Percentiles rank a stretch among this genome's conserved stretches.
Conservation (phyloP, 1,284 basidiomycete species). For the Marasmius oreades region DNA sequence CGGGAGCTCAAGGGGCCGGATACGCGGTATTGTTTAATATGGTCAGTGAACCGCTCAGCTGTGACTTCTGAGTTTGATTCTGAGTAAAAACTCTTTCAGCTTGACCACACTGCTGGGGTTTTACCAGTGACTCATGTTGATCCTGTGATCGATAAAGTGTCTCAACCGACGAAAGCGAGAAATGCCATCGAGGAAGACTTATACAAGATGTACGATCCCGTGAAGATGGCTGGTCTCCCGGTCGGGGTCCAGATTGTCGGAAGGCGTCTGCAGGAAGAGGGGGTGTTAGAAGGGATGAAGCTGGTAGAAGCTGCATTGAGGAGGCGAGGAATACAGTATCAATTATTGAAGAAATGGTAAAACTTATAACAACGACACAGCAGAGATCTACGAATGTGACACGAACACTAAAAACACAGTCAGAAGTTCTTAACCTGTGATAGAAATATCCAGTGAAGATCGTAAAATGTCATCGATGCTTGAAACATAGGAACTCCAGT, state of each 20-base stretch:
- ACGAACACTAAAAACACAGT: not conserved
- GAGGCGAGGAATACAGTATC: conserved; percentile 22
- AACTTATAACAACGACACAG: not conserved
- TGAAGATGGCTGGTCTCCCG: conserved; percentile 62
- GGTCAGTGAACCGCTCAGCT: conserved; percentile 22
- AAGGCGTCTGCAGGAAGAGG: conserved; percentile 60
- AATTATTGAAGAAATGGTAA: conserved; percentile 5
- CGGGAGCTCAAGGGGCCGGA: conserved; percentile 38
- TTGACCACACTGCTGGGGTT: conserved; percentile 58
- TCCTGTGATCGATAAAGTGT: conserved; percentile 36
- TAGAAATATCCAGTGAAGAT: not conserved
- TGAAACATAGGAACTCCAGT: not conserved
- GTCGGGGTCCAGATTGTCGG: conserved; percentile 65
- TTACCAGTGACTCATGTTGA: conserved; percentile 58
- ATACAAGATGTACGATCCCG: conserved; percentile 51
- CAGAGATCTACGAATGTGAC: not conserved
- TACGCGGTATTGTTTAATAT: conserved; percentile 45
- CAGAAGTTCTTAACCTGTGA: not conserved
- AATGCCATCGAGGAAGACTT: conserved; percentile 34
- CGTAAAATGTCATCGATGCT: not conserved
- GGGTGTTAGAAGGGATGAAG: conserved; percentile 47
- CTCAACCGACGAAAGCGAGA: conserved; percentile 21
- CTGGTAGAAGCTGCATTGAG: conserved; percentile 29
- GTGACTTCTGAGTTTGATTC: not conserved
- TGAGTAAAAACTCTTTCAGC: conserved; percentile 28